Percentiles rank a stretch among this genome's conserved stretches.
phyloP scores from a whole-genome alignment of 2,329 filamentous ascomycete genomes.

The Aspergillus ochraceoroseus region DNA sequence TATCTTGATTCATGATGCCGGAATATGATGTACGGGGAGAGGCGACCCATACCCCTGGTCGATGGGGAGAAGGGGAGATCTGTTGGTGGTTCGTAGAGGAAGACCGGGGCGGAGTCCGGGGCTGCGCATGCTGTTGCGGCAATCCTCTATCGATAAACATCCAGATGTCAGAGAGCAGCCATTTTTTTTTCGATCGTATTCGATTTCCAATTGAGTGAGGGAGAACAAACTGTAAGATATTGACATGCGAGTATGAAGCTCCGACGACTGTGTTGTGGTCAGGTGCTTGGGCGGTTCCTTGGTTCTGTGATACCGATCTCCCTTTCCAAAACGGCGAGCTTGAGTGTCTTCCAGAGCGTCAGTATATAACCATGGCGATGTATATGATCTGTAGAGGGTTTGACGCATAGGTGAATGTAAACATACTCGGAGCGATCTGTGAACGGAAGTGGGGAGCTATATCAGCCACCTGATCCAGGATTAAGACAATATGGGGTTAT shows the following conservation, averaged over 20 bases:
- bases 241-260: conserved; percentile 92
- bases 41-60: conserved; percentile 33
- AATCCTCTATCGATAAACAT: conserved; percentile 25
- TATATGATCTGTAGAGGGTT: no score
- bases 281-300: conserved; percentile 53
- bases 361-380: neutral
- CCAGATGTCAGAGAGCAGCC: conserved; percentile 9
- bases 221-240: conserved; percentile 70
- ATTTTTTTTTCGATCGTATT: neutral
- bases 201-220: neutral
- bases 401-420: neutral
- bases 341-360: conserved; percentile 55
- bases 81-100: conserved; percentile 53
- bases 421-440: conserved; percentile 41
- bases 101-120: conserved; percentile 66
- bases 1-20: conserved; percentile 73
- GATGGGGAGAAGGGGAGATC: conserved; percentile 50
- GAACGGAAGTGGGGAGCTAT: conserved; percentile 19
- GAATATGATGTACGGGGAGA: conserved; percentile 70
- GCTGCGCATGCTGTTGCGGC: conserved; percentile 52
- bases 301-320: conserved; percentile 50
- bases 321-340: conserved; percentile 83
- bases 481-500: conserved; percentile 15
- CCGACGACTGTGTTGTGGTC: conserved; percentile 76
- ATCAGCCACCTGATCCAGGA: conserved; percentile 22